Base-by-base conservation (phyloP, 345 rosid genomes). In the Salix brachista region DNA sequence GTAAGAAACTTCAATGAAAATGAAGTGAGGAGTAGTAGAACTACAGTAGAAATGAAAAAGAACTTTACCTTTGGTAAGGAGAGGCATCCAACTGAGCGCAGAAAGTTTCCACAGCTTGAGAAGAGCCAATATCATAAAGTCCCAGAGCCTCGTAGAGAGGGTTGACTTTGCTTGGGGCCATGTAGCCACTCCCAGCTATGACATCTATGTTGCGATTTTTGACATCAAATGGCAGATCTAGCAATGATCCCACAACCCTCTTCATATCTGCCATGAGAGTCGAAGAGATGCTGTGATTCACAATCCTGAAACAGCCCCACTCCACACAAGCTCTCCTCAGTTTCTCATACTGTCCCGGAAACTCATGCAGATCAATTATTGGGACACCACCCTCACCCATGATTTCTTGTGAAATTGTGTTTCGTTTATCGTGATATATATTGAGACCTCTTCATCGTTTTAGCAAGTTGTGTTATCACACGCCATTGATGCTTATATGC, bases 91-190 rank as follows among this genome's bases (percentile, higher is more conserved):
- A 80, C 36, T 90, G 93, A 62, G 89, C 86, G 82, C 91, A 93
- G 68, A 95, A 95, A 67, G 73, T 42, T 32, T 78, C 70, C 14
- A 94, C 89, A 48, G 95, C 91, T 70, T 83, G 84, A 67, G 91
- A 73, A 46, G 91, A 89, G 46, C 89, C 88, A 85, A 89, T 77
- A 71, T 90, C 92, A 76, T 84, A 92, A 44, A 94, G 91, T 52
- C 98, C 97, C 36, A 92, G 80, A 8, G 97, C 90, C 71, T 94
- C 97, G 56, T 92, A 94, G 36, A 89, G 91, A 67, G 97, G 98
- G 76, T 94, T 94, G 75, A 32, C 75, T 26, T 78, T 67, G 52
- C 65, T 78, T 1, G 91, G 91, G 4, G 90, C 88, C 58, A 84
- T 39, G 87, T 92, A 91, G 34, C 98, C 97, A 72, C 97, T 91